These are phyloP conservation scores for Capsella bursapastoris DNA, from an alignment of 345 rosid species.

Conservation along the genomic window DNA sequence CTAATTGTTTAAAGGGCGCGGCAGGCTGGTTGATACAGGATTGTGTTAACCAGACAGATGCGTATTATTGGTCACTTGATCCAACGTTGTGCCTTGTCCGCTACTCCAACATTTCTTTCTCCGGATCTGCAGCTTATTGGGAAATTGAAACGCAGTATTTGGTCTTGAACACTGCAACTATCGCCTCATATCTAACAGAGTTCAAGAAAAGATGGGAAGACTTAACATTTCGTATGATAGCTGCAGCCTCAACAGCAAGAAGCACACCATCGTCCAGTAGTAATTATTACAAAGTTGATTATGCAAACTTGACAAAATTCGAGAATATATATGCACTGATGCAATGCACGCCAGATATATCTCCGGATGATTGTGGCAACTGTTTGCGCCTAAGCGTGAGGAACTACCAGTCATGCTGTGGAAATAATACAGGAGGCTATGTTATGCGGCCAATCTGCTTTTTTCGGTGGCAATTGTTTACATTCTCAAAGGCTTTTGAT, in stretches of 20 bases:
- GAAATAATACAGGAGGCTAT: neutral
- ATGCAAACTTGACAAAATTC: neutral
- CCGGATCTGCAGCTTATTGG: neutral
- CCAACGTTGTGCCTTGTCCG: conserved; percentile 41
- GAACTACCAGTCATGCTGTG: neutral
- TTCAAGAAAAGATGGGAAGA: conserved; percentile 5
- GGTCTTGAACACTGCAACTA: neutral
- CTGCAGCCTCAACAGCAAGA: conserved; percentile 31
- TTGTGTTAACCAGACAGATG: conserved; percentile 41
- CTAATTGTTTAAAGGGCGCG: conserved; percentile 8
- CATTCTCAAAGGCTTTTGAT: neutral
- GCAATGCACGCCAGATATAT: conserved; percentile 23
- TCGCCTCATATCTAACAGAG: conserved; percentile 1
- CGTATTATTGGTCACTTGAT: conserved; percentile 18
- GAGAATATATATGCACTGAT: conserved; percentile 12
- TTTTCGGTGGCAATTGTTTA: neutral
- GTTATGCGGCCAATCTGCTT: conserved; percentile 3
- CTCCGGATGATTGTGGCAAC: neutral
- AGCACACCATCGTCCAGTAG: conserved; percentile 22
- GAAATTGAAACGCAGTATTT: neutral
- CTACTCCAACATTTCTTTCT: conserved; percentile 46
- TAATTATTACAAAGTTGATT: conserved; percentile 6
- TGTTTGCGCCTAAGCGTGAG: neutral
- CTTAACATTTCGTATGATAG: neutral
- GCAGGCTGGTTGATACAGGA: neutral